phyloP scores from a whole-genome alignment of 768 basidiomycete genomes.

The Cubamyces sp. region DNA sequence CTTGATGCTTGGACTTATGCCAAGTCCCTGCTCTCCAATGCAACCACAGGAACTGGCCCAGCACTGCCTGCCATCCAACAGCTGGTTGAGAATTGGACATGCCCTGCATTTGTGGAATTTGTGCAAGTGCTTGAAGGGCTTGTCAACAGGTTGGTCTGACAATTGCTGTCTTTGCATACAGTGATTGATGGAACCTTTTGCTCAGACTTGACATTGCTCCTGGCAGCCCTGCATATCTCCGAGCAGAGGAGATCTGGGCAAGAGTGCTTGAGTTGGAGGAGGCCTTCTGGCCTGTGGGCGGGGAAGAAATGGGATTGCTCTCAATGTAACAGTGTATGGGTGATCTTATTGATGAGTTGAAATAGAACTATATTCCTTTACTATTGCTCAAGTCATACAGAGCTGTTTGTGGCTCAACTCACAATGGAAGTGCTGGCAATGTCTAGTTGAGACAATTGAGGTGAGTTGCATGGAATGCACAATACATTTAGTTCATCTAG shows the following conservation, averaged over 20 bases:
- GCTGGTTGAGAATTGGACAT: constrained; percentile 70
- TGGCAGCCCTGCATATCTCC: constrained; percentile 39
- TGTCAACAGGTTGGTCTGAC: constrained; percentile 42
- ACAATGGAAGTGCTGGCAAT: background rate
- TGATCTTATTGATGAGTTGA: background rate
- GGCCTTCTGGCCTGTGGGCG: constrained; percentile 59
- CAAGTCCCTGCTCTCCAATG: constrained; percentile 18
- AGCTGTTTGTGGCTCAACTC: background rate
- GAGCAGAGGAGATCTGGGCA: constrained; percentile 57
- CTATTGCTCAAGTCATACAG: background rate
- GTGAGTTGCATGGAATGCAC: background rate
- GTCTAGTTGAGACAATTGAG: too few species aligned
- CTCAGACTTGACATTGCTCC: constrained; percentile 42
- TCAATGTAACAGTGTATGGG: background rate
- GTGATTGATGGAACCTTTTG: constrained; percentile 2
- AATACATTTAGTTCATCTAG: background rate
- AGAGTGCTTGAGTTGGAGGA: constrained; percentile 64
- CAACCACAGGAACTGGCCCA: constrained; percentile 1
- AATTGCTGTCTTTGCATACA: background rate
- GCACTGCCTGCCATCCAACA: constrained; percentile 40
- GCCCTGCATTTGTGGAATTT: constrained; percentile 54
- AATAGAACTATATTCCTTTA: background rate
- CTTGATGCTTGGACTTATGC: constrained; percentile 69
- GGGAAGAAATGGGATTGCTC: constrained; percentile 36
- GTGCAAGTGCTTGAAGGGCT: constrained; percentile 53